Percentiles rank a stretch among this genome's conserved stretches.
phyloP scores from a whole-genome alignment of 2,329 filamentous ascomycete genomes.

The Pseudocercospora cruenta region DNA sequence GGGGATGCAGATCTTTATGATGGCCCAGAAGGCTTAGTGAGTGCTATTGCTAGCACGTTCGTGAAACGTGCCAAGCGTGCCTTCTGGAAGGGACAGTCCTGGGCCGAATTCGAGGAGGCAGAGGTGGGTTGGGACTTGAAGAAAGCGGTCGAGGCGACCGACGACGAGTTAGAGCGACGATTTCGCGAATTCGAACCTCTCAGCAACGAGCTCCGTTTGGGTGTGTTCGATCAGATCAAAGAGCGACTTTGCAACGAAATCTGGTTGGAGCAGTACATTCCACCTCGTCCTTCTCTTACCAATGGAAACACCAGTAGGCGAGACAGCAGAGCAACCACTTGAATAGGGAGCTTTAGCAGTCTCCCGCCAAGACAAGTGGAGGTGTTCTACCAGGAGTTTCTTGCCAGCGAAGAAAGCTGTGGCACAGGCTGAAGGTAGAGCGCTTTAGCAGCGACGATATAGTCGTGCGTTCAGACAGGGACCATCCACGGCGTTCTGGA shows the following conservation, averaged over 20 bases:
- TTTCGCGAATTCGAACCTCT: constrained; percentile 17
- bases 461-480: too few species aligned
- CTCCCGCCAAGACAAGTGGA: too few species aligned
- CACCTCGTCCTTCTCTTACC: background rate
- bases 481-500: too few species aligned
- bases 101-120: constrained; percentile 28
- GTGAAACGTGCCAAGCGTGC: constrained; percentile 30
- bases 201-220: constrained; percentile 24
- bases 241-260: constrained; percentile 28
- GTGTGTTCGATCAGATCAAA: constrained; percentile 26
- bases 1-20: constrained; percentile 12
- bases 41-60: constrained; percentile 26
- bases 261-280: constrained; percentile 15
- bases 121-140: constrained; percentile 23
- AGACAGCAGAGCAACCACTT: background rate
- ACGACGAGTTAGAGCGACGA: constrained; percentile 11
- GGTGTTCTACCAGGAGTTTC: too few species aligned
- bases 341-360: too few species aligned
- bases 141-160: constrained; percentile 14
- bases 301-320: background rate
- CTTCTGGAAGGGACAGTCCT: constrained; percentile 21
- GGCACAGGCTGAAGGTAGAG: too few species aligned
- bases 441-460: too few species aligned
- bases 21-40: background rate
- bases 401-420: too few species aligned